Percentiles rank a stretch among this genome's conserved stretches.
Evolutionary conservation across 768 basidiomycete genomes (phyloP).

Genomic region (Mycena capillaripes): DNA sequence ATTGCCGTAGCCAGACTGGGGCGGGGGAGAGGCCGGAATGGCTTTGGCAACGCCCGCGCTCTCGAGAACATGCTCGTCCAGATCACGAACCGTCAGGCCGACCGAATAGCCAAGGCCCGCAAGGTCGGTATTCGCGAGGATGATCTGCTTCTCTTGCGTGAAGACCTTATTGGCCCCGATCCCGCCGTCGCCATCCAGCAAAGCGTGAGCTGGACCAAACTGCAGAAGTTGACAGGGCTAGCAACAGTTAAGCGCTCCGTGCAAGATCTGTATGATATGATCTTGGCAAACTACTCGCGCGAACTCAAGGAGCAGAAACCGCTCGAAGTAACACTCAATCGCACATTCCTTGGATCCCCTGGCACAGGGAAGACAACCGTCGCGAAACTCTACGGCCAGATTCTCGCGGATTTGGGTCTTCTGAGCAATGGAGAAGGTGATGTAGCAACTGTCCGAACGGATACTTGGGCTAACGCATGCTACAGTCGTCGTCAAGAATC

Average conservation of each 20-base stretch:
- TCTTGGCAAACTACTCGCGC: slow-evolving; percentile 69
- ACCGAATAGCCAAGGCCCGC: slow-evolving; percentile 57
- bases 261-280: slow-evolving; percentile 57
- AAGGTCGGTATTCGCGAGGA: slow-evolving; percentile 35
- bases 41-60: slow-evolving; percentile 79
- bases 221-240: slow-evolving; percentile 68
- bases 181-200: slow-evolving; percentile 62
- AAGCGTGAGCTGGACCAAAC: slow-evolving; percentile 64
- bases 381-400: slow-evolving; percentile 74
- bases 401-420: slow-evolving; percentile 72
- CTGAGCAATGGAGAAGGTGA: slow-evolving; percentile 81
- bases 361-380: slow-evolving; percentile 83
- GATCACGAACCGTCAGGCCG: slow-evolving; percentile 67
- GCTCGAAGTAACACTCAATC: slow-evolving; percentile 68
- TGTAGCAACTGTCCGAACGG: background rate
- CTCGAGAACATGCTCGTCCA: slow-evolving; percentile 63
- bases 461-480: background rate
- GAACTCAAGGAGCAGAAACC: slow-evolving; percentile 70
- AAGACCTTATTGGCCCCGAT: slow-evolving; percentile 77
- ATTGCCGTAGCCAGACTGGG: slow-evolving; percentile 73
- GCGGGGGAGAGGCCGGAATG: slow-evolving; percentile 64
- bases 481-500: slow-evolving; percentile 75
- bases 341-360: slow-evolving; percentile 76
- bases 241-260: slow-evolving; percentile 68
- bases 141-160: slow-evolving; percentile 64